Evolutionary conservation across 2,329 filamentous ascomycete species (phyloP), one percentile per base, ranked within the genome.

Genomic region (Microcyclosporella mali): DNA sequence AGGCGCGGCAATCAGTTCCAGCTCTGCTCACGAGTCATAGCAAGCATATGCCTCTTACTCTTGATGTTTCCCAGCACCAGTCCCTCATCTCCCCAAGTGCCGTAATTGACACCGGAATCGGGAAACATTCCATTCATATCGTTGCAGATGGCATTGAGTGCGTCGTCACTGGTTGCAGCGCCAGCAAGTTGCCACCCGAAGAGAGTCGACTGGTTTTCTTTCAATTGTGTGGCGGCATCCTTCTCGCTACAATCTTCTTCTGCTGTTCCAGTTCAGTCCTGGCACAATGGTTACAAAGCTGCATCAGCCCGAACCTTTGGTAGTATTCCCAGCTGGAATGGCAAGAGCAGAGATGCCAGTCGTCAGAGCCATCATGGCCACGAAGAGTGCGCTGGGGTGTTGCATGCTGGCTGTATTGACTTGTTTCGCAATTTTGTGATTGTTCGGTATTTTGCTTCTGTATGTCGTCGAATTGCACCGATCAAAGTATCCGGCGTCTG

Each of bases 131-230:
- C 21, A 6, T 40, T 35, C 33, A 56, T 52, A 33, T 52, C 37
- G 34, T 46, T 43, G 40, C 57, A 59, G 28, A 47, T 49, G 8
- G 35, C 17, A 15, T 51, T 50, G 28, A 57, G 47, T 30, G 54
- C 45, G 32, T 56, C 31, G 37, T 44, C 17, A 34, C 40, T 36
- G 37, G 49, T 33, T 11, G 53, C 49, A 9, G 53, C 45, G 28
- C 57, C 59, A 10, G 56, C 51, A 28, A 63, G 37, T 35, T 59
- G 57, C 49, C 56, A 61, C 25, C 57, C 58, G 39, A 61, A 53
- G 35, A 56, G 32, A 9, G 38, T 47, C 16, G 58, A 60, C 16
- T 56, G 47, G 37, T 57, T 57, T 25, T 40, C 43, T 34, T 46
- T 46, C 30, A 45, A 34, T 43, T 38, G 30, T 37, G 45, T 30